Base-by-base conservation (phyloP, 2,329 filamentous ascomycete genomes). In the Thielaviopsis euricoi region DNA sequence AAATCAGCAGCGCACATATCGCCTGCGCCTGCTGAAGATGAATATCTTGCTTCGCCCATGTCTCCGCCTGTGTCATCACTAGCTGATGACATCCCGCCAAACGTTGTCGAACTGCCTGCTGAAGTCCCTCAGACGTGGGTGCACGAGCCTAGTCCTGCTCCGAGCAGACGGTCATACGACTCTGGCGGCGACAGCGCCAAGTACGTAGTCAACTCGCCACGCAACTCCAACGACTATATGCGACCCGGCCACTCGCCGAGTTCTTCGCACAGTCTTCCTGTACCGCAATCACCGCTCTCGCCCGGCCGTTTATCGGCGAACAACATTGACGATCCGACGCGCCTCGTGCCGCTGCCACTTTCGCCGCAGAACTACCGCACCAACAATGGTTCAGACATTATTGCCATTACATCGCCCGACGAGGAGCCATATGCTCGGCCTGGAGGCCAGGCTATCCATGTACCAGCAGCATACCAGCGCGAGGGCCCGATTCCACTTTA, bases 371-470 rank as follows among this genome's bases (percentile, higher is more conserved):
- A 76, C 73, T 85, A 76, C 69, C 78, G 68, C 63, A 79, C 69
- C 56, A 77, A 71, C n/a, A 74, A 70, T 12, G 83, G 81, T 0
- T 72, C 77, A 6, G 86, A 90, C 64, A 83, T 87, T 64, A 87
- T 87, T 62, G 77, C 80, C 19, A 80, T 87, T 57, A 74, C 76
- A 58, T 74, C 76, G 51, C 68, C 73, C 0, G 83, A 86, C 61
- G 81, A 85, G 62, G 73, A 76, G 54, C 77, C 80, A 0, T 71
- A 43, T 10, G 43, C n/a, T 23, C 51, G 37, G 22, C 43, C 52
- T 15, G 43, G 71, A 58, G 71, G 68, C 61, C 70, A 66, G 57
- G 51, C 51, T n/a, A 33, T 43, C 33, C 19, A 43, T 46, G n/a
- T 40, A 5, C 33, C 43, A 10, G 29, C 52, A 12, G 33, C 17